Percentiles rank a stretch among this genome's conserved stretches.
Evolutionary conservation across 2,329 filamentous ascomycete genomes (phyloP).

Genomic region (Beauveria caledonica): DNA sequence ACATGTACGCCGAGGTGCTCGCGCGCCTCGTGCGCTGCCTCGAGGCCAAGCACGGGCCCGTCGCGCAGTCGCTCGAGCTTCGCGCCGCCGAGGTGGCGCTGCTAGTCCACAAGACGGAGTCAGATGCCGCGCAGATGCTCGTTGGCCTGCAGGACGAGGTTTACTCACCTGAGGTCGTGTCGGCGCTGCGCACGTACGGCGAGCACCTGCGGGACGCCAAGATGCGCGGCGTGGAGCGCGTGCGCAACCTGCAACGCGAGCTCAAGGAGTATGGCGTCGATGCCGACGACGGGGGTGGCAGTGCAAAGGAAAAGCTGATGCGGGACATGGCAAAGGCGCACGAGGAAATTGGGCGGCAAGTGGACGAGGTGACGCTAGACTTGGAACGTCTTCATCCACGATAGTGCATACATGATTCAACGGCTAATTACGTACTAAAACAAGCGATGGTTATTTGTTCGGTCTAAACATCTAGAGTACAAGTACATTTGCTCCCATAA

Average conservation of each 20-base stretch:
- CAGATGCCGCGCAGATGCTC: slow-evolving; percentile 29
- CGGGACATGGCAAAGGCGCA: slow-evolving; percentile 46
- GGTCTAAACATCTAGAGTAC: slow-evolving; percentile 11
- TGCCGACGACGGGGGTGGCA: slow-evolving; percentile 21
- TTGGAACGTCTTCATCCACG: slow-evolving; percentile 27
- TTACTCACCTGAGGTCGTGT: slow-evolving; percentile 36
- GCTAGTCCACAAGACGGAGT: slow-evolving; percentile 33
- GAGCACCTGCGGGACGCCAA: slow-evolving; percentile 41
- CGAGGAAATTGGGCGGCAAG: slow-evolving; percentile 39
- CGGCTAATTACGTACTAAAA: not conserved
- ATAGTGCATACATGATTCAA: not conserved
- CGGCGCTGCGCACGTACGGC: slow-evolving; percentile 39
- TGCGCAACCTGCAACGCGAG: slow-evolving; percentile 33
- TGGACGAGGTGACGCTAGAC: slow-evolving; percentile 42
- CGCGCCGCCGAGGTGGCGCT: slow-evolving; percentile 37
- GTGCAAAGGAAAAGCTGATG: slow-evolving; percentile 40
- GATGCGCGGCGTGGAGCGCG: slow-evolving; percentile 34
- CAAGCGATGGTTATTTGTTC: not conserved
- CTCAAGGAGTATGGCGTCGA: slow-evolving; percentile 40
- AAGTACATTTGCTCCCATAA: slow-evolving; percentile 13
- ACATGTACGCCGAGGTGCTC: slow-evolving; percentile 31
- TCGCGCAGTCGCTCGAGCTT: slow-evolving; percentile 44
- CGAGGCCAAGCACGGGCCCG: slow-evolving; percentile 46
- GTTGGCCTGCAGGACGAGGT: slow-evolving; percentile 29
- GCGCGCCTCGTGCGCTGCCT: slow-evolving; percentile 39